phyloP scores from a whole-genome alignment of 2,329 filamentous ascomycete species.

The Talaromyces sp. region DNA sequence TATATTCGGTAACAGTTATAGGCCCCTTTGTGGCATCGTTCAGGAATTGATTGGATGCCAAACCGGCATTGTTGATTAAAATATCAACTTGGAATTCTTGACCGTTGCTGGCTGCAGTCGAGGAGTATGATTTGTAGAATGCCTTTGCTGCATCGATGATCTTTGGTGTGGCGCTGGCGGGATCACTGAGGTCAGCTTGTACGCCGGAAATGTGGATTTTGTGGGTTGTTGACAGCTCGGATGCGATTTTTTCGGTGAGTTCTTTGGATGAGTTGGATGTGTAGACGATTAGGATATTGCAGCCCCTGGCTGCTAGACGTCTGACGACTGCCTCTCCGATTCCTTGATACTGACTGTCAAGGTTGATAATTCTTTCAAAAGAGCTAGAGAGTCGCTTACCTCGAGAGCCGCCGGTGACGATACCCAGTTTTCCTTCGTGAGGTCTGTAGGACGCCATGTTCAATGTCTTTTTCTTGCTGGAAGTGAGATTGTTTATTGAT shows the following conservation, averaged over 20 bases:
- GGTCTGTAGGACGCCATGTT: constrained; percentile 11
- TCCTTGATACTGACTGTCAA: constrained; percentile 50
- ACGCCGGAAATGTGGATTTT: constrained; percentile 57
- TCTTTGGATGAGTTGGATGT: constrained; percentile 57
- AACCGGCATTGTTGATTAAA: constrained; percentile 80
- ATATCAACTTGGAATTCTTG: constrained; percentile 67
- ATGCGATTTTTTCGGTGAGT: constrained; percentile 50
- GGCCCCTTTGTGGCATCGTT: constrained; percentile 61
- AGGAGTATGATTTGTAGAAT: constrained; percentile 29
- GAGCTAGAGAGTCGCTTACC: constrained; percentile 46
- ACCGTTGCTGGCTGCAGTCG: constrained; percentile 20
- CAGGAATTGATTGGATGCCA: constrained; percentile 46
- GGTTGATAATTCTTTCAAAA: neutral
- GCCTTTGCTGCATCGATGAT: constrained; percentile 57
- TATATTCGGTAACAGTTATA: constrained; percentile 61
- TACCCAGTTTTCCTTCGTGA: constrained; percentile 65
- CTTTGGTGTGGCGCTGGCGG: constrained; percentile 51
- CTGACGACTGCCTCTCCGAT: constrained; percentile 66
- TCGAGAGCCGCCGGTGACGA: constrained; percentile 74
- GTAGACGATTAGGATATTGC: constrained; percentile 65
- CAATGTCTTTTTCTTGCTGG: neutral
- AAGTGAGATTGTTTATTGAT: neutral
- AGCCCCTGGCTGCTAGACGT: constrained; percentile 67
- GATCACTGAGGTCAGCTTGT: constrained; percentile 65
- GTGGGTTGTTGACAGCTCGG: constrained; percentile 52